A percentile compares a stretch with the other conserved stretches of the same genome.
Evolutionary conservation across 2,329 filamentous ascomycete species (phyloP).

Genomic region (Aureobasidium sp.): DNA sequence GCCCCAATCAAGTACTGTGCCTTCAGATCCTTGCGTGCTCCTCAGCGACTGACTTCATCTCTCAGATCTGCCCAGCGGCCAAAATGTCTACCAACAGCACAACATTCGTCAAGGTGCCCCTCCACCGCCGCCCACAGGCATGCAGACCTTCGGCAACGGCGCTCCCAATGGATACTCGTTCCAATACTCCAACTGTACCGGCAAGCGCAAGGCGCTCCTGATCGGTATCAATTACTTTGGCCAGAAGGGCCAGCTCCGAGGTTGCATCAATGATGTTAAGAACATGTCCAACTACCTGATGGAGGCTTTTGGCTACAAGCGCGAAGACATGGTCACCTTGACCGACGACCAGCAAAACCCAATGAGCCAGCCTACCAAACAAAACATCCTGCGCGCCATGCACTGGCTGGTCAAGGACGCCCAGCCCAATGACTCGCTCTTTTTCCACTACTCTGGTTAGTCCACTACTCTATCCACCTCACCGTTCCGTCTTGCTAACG

Average conservation of each 20-base stretch:
- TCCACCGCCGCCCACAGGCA: conserved; percentile 27
- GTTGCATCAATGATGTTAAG: conserved; percentile 95
- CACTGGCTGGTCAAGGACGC: conserved; percentile 97
- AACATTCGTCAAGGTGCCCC: conserved; percentile 44
- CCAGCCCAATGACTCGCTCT: conserved; percentile 83
- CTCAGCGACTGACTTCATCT: conserved; percentile 1
- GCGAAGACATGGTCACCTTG: conserved; percentile 94
- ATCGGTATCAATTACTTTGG: conserved; percentile 97
- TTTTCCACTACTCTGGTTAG: conserved; percentile 93
- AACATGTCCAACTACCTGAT: conserved; percentile 93
- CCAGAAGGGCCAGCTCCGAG: conserved; percentile 80
- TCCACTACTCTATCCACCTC: too few species aligned
- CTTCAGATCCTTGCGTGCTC: background rate
- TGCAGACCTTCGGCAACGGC: conserved; percentile 68
- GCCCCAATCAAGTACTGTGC: conserved; percentile 16
- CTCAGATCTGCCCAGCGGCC: conserved; percentile 30
- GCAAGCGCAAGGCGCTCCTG: conserved; percentile 77
- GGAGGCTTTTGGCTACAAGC: conserved; percentile 82
- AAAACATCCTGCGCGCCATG: conserved; percentile 92
- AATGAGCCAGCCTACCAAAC: conserved; percentile 94
- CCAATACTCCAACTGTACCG: conserved; percentile 87
- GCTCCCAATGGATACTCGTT: conserved; percentile 76
- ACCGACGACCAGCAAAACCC: conserved; percentile 96
- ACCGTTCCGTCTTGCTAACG: background rate
- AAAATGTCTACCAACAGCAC: conserved; percentile 51